These are phyloP conservation scores for Sechiopsis laciniata DNA, from an alignment of 306 rosid genomes.

Conservation along the genomic window DNA sequence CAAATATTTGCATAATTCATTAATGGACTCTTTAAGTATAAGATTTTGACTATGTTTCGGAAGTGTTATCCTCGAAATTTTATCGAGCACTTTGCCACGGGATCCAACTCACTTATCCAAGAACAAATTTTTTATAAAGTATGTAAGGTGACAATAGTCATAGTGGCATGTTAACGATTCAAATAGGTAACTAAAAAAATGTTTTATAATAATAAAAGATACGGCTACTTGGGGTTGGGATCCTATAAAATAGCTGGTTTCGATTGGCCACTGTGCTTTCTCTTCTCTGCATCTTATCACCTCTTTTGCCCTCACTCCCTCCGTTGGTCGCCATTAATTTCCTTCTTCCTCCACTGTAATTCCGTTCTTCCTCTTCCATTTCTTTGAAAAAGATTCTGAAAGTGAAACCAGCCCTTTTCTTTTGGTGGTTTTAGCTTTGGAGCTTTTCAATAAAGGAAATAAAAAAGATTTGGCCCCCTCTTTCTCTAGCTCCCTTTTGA, in stretches of 20 bases:
- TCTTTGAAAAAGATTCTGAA: slow-evolving; percentile 31
- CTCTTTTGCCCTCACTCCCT: neutral
- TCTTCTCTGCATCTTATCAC: slow-evolving; percentile 19
- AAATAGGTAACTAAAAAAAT: too few species aligned
- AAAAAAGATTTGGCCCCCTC: slow-evolving; percentile 11
- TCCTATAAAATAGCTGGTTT: slow-evolving; percentile 54
- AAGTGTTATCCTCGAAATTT: too few species aligned
- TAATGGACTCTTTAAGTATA: too few species aligned
- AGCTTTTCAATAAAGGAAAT: slow-evolving; percentile 35
- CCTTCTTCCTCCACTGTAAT: neutral
- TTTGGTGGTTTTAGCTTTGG: slow-evolving; percentile 24
- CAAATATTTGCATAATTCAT: too few species aligned
- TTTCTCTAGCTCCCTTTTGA: slow-evolving; percentile 29
- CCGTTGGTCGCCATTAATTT: neutral
- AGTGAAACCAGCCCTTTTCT: slow-evolving; percentile 10
- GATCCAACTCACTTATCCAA: too few species aligned
- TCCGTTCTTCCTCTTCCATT: slow-evolving; percentile 15
- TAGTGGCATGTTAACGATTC: too few species aligned
- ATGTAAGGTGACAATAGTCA: too few species aligned
- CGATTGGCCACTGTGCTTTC: slow-evolving; percentile 20
- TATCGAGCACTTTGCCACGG: too few species aligned
- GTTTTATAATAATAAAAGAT: neutral
- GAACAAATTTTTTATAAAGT: too few species aligned
- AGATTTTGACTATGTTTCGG: too few species aligned
- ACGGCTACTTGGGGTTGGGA: slow-evolving; percentile 33